Evolutionary conservation across 73 alveolate species (phyloP), one percentile per base, ranked within the genome.

Genomic region (Stentor coeruleus): DNA sequence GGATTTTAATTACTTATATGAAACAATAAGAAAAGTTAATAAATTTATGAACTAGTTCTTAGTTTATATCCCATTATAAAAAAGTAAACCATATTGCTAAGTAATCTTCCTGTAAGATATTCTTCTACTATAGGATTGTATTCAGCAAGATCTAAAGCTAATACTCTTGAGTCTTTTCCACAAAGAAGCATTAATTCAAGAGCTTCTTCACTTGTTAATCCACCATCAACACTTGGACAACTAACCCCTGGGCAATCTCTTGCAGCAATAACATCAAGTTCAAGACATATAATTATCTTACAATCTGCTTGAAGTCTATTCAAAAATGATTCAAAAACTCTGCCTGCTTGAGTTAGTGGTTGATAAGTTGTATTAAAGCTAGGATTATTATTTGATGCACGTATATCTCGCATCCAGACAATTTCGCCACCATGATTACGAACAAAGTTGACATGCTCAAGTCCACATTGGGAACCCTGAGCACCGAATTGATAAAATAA

Each of bases 181-280:
- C 85, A 74, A 57, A 35, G 58, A 59, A 58, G 59, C 20, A 57
- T 3, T 35, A 88, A 84, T 30, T 77, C 91, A 39, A 88, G 20
- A 3, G 89, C 85, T 35, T 88, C 93, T 74, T 85, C 91, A 6
- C 82, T 90, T 3, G 82, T 59, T 38, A 88, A 73, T 3, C 93
- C 93, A 33, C 38, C 75, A 0, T 58, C 90, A 58, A 75, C 38
- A 31, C 88, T 84, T 42, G 84, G 82, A 57, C 93, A 82, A 35
- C 91, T 85, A 4, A 88, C 93, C 20, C 93, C 93, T n/a, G 90
- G 90, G 37, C 93, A 88, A 66, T 76, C 73, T 31, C 89, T 77
- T 15, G 81, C 41, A 66, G 39, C 73, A 3, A 87, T 76, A 35
- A 88, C 15, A 80, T 87, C 93, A 6, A 87, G 38, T 40, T 87